phyloP scores from a whole-genome alignment of 2,329 filamentous ascomycete genomes.

The Emmonsiellopsis sp. region DNA sequence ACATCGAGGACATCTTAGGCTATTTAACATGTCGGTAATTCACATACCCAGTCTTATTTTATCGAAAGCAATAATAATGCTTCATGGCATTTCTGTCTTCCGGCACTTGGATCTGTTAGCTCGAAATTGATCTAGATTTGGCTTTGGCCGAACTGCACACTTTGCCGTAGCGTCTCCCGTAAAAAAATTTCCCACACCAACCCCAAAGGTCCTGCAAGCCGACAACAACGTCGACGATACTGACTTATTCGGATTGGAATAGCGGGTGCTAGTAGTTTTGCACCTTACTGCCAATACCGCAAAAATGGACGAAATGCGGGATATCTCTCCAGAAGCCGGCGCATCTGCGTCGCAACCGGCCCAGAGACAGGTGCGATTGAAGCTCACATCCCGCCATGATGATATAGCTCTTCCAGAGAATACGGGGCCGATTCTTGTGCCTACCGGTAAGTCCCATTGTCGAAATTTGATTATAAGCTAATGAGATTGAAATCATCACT shows the following conservation, averaged over 20 bases:
- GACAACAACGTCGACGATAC: neutral
- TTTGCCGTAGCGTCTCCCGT: conserved; percentile 32
- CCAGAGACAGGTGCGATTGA: conserved; percentile 44
- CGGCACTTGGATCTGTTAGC: neutral
- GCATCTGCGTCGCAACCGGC: conserved; percentile 7
- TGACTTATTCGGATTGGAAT: neutral
- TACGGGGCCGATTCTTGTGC: conserved; percentile 48
- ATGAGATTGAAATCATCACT: conserved; percentile 7
- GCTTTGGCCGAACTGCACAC: conserved; percentile 17
- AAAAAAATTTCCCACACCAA: conserved; percentile 27
- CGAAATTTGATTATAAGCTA: neutral
- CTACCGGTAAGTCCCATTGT: conserved; percentile 38
- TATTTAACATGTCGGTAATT: neutral
- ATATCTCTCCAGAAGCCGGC: conserved; percentile 8
- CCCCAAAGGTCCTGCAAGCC: neutral
- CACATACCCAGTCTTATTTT: neutral
- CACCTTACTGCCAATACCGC: neutral
- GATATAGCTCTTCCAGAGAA: conserved; percentile 46
- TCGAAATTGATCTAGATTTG: neutral
- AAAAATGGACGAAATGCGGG: conserved; percentile 13
- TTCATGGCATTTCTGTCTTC: conserved; percentile 1
- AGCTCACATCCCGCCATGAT: conserved; percentile 43
- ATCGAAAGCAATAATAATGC: neutral
- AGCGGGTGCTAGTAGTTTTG: neutral
- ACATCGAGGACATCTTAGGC: conserved; percentile 15